Conservation (phyloP, 495 filamentous ascomycete genomes). For the Pyrenula massariospora region DNA sequence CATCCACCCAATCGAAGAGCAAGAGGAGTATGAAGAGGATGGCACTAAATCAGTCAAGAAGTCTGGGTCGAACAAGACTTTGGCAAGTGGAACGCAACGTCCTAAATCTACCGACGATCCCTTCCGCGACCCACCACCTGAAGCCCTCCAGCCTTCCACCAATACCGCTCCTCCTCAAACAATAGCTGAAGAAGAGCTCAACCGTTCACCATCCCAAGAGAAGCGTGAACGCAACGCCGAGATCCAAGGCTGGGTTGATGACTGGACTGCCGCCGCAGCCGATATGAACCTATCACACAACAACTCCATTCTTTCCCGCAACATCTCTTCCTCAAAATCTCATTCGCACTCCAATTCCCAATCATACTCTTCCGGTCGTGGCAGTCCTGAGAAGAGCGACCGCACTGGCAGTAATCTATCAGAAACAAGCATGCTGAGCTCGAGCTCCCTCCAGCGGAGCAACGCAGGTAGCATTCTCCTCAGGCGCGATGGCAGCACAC, state of each 20-base stretch:
- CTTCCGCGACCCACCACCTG: constrained; percentile 15
- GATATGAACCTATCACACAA: constrained; percentile 20
- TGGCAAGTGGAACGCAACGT: constrained; percentile 1
- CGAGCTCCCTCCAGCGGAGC: background rate
- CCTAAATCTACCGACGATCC: constrained; percentile 15
- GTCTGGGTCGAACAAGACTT: constrained; percentile 1
- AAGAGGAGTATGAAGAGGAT: constrained; percentile 42
- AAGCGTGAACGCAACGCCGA: constrained; percentile 29
- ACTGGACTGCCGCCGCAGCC: constrained; percentile 44
- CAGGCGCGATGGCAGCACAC: background rate
- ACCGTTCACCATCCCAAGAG: background rate
- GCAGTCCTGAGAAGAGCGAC: constrained; percentile 33
- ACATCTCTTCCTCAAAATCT: background rate
- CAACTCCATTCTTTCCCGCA: constrained; percentile 20
- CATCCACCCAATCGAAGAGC: constrained; percentile 59
- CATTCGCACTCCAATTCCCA: background rate
- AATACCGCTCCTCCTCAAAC: background rate
- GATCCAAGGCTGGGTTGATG: constrained; percentile 47
- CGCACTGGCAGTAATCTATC: constrained; percentile 47
- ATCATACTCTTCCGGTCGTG: background rate
- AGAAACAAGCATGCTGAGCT: background rate
- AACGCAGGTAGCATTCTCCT: background rate
- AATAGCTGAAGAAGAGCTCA: background rate
- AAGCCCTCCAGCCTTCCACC: background rate
- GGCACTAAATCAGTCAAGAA: constrained; percentile 10